These are phyloP conservation scores for Corylus heterophylla DNA, from an alignment of 306 rosid species.

Conservation along the genomic window DNA sequence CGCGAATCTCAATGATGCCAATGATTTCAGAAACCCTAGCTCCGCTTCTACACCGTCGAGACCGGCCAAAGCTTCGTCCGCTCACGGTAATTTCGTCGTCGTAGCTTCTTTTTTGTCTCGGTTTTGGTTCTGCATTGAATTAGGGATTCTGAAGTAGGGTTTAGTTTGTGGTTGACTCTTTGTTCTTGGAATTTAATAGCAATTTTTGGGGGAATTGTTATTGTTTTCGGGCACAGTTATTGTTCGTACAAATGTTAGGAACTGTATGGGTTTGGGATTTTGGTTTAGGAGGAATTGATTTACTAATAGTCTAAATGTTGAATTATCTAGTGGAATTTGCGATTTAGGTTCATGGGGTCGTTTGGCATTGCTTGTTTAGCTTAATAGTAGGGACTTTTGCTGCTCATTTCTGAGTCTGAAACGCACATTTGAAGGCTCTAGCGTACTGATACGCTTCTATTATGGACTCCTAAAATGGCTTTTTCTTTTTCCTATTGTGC, in stretches of 20 bases:
- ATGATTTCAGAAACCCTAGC: conserved; percentile 27
- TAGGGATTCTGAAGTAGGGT: not conserved
- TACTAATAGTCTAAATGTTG: not conserved
- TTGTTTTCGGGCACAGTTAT: not conserved
- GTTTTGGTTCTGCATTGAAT: not conserved
- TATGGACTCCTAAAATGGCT: too few species aligned
- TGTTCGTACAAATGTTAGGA: not conserved
- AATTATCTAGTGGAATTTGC: not conserved
- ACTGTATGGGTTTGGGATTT: not conserved
- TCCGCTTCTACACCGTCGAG: conserved; percentile 33
- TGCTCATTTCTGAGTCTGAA: too few species aligned
- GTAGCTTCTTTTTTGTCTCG: not conserved
- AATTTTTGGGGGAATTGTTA: not conserved
- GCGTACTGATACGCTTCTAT: too few species aligned
- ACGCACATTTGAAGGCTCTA: too few species aligned
- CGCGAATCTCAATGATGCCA: not conserved
- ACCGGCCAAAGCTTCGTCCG: conserved; percentile 18
- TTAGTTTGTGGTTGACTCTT: conserved; percentile 7
- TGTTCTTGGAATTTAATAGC: not conserved
- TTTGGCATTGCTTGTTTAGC: not conserved
- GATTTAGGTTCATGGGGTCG: not conserved
- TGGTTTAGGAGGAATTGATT: not conserved
- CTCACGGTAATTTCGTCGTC: conserved; percentile 17
- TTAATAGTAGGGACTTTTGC: too few species aligned
- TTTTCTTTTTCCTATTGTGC: not conserved